Evolutionary conservation across 2,329 filamentous ascomycete genomes (phyloP).

Genomic region (Clonostachys rosea): DNA sequence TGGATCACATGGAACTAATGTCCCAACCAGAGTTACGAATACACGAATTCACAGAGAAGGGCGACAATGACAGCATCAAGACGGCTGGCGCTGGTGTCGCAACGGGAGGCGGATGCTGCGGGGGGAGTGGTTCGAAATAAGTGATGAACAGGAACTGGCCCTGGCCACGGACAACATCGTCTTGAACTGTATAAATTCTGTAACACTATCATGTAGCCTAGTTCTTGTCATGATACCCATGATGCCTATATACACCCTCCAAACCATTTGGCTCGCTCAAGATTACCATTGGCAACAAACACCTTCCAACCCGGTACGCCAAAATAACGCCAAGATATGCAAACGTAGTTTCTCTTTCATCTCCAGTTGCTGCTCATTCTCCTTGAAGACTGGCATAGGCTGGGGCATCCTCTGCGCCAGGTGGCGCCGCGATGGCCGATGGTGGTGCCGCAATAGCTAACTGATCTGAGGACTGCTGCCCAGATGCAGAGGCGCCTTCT

Average conservation of each 20-base stretch:
- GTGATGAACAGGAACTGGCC: background rate
- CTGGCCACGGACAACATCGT: constrained; percentile 12
- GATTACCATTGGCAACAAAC: too few relatives aligned
- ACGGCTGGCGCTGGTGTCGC: constrained; percentile 34
- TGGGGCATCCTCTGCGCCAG: constrained; percentile 66
- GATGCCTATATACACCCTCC: background rate
- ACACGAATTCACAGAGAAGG: constrained; percentile 85
- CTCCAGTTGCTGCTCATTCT: constrained; percentile 45
- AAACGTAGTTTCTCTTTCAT: too few relatives aligned
- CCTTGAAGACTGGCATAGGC: constrained; percentile 84
- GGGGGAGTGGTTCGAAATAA: constrained; percentile 11
- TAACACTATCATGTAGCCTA: constrained; percentile 1
- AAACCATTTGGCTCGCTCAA: too few relatives aligned
- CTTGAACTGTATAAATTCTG: constrained; percentile 14
- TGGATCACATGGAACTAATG: background rate
- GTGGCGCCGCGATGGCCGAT: constrained; percentile 65
- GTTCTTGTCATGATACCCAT: constrained; percentile 11
- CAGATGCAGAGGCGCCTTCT: constrained; percentile 24
- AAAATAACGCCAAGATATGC: too few relatives aligned
- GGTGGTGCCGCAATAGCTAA: constrained; percentile 2
- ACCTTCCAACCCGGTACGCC: too few relatives aligned
- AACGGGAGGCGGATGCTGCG: constrained; percentile 22
- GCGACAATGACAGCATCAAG: constrained; percentile 90
- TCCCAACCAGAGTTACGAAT: constrained; percentile 67
- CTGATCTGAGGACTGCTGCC: constrained; percentile 8